Evolutionary conservation across 148 eudicot genomes (phyloP).

Genomic region (Rhododendron simsii): DNA sequence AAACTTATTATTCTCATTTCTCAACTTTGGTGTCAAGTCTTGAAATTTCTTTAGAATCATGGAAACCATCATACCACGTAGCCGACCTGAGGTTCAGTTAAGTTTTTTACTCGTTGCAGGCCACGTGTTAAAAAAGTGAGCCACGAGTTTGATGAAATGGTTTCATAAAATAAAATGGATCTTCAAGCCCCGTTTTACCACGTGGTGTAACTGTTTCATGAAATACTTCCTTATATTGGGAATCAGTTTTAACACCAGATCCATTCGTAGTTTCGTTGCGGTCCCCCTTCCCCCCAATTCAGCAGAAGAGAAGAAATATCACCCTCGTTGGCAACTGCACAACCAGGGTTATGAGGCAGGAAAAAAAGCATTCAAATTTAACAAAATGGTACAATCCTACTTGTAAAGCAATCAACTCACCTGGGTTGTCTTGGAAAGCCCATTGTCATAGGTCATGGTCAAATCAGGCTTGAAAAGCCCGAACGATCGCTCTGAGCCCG

Average conservation of each 20-base stretch:
- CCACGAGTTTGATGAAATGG: background rate
- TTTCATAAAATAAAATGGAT: background rate
- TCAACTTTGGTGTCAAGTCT: background rate
- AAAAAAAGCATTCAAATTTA: background rate
- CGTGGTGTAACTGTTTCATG: background rate
- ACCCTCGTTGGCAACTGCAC: background rate
- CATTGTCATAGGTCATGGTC: slow-evolving; percentile 56
- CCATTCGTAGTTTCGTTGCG: background rate
- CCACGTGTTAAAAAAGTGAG: background rate
- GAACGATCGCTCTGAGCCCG: slow-evolving; percentile 60
- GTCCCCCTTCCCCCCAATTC: background rate
- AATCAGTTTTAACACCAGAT: background rate
- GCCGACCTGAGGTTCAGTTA: background rate
- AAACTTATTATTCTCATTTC: background rate
- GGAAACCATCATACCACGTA: background rate
- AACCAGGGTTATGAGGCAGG: too few species aligned
- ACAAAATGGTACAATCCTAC: background rate
- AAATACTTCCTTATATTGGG: background rate
- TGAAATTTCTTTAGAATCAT: background rate
- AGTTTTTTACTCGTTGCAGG: too few species aligned
- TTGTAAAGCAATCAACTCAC: slow-evolving; percentile 11
- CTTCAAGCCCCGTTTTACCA: background rate
- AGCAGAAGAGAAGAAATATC: background rate
- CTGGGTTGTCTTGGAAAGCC: slow-evolving; percentile 48
- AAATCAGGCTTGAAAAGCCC: slow-evolving; percentile 76